phyloP scores from a whole-genome alignment of 495 filamentous ascomycete genomes.

The Cudoniella acicularis region DNA sequence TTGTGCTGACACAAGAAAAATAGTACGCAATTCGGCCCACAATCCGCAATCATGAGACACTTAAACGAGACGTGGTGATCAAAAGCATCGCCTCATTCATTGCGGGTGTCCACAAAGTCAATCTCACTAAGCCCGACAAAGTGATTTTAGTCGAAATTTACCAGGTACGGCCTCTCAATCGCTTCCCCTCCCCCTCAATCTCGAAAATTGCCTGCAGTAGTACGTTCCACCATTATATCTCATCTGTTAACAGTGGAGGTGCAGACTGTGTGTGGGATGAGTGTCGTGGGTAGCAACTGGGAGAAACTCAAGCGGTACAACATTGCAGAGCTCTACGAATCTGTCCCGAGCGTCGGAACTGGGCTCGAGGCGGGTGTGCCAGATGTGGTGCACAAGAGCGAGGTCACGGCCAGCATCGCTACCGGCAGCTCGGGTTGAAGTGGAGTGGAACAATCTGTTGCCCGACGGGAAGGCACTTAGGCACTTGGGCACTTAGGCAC shows the following conservation, averaged over 20 bases:
- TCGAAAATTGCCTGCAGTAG: constrained; percentile 3
- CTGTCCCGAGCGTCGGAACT: background rate
- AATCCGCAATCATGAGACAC: constrained; percentile 70
- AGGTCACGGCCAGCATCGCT: background rate
- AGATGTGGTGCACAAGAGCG: background rate
- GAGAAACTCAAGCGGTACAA: constrained; percentile 70
- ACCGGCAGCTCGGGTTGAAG: background rate
- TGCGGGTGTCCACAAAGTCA: constrained; percentile 66
- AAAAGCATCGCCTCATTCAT: constrained; percentile 65
- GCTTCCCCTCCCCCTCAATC: background rate
- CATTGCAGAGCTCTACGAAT: constrained; percentile 59
- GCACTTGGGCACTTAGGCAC: no score
- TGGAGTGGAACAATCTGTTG: no score
- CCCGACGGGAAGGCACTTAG: no score
- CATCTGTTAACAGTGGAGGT: constrained; percentile 11
- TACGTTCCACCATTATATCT: constrained; percentile 7
- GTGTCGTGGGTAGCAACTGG: constrained; percentile 66
- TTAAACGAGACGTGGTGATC: constrained; percentile 75
- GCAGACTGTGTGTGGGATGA: constrained; percentile 76
- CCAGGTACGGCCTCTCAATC: constrained; percentile 57
- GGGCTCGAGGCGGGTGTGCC: background rate
- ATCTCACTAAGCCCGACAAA: constrained; percentile 76
- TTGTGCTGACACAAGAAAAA: background rate
- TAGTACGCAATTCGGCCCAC: constrained; percentile 90
- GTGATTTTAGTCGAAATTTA: constrained; percentile 87